Percentiles rank a stretch among this genome's conserved stretches.
Conservation (phyloP, 345 rosid genomes). For the Corymbia maculata region DNA sequence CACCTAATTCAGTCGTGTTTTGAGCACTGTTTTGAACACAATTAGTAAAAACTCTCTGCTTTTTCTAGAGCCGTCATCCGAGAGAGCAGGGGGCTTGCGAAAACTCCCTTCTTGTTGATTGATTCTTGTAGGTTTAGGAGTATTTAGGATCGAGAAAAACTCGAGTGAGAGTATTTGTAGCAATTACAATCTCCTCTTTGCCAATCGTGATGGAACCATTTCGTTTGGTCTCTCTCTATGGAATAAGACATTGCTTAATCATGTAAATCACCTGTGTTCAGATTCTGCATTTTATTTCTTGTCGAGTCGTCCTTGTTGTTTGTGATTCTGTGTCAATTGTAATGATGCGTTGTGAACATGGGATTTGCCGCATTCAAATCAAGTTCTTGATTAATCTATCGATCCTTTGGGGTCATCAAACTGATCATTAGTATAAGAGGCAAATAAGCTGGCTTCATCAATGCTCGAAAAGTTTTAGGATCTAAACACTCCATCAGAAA, state of each 20-base stretch:
- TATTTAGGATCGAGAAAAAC: background rate
- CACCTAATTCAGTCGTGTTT: background rate
- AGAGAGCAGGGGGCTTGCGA: background rate
- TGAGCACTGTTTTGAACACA: background rate
- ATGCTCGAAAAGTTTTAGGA: background rate
- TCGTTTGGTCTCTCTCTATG: background rate
- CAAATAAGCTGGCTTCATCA: background rate
- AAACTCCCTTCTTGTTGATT: background rate
- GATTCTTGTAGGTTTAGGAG: background rate
- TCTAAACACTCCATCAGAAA: background rate
- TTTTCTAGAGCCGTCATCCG: background rate
- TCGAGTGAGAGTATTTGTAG: background rate
- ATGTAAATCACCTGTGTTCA: background rate
- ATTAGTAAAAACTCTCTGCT: background rate
- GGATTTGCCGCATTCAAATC: background rate
- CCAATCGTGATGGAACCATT: background rate
- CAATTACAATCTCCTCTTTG: background rate
- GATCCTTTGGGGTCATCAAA: background rate
- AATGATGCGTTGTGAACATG: background rate
- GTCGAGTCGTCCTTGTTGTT: background rate
- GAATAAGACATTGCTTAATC: background rate
- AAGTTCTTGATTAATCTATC: background rate
- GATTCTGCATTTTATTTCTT: background rate
- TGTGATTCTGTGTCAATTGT: too few relatives aligned
- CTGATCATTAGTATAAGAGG: background rate